Percentiles rank a stretch among this genome's conserved stretches.
phyloP scores from a whole-genome alignment of 2,329 filamentous ascomycete genomes.

The Fusarium brachygibbosum region DNA sequence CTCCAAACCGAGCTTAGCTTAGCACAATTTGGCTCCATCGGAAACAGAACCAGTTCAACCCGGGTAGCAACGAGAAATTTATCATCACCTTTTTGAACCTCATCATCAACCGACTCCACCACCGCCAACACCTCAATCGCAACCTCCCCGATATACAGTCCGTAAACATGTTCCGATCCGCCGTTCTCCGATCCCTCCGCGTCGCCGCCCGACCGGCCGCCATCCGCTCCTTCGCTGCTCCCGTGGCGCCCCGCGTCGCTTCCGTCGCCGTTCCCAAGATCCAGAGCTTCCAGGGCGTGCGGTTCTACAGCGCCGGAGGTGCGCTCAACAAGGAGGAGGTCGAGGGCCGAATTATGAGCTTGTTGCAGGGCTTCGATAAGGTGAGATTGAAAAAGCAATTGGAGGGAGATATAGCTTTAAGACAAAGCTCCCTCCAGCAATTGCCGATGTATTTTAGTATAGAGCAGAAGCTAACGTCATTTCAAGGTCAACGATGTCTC shows the following conservation, averaged over 20 bases:
- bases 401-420: conserved; percentile 3
- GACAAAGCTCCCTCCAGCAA: background rate
- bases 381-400: conserved; percentile 43
- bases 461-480: conserved; percentile 47
- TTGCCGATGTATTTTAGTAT: conserved; percentile 6
- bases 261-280: conserved; percentile 72
- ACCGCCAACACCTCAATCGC: conserved; percentile 31
- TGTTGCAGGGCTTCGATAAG: conserved; percentile 98
- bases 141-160: conserved; percentile 2
- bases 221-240: conserved; percentile 67
- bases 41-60: conserved; percentile 47
- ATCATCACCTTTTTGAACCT: conserved; percentile 53
- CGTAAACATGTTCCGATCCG: conserved; percentile 85
- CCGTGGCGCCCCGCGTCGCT: conserved; percentile 69
- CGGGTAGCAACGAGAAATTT: conserved; percentile 61
- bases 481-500: conserved; percentile 74
- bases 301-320: conserved; percentile 88
- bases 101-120: conserved; percentile 28
- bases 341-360: conserved; percentile 89
- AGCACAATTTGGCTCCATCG: conserved; percentile 31
- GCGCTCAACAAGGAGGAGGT: conserved; percentile 87
- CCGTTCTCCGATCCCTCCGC: conserved; percentile 79
- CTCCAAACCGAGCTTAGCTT: conserved; percentile 46
- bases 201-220: conserved; percentile 66
- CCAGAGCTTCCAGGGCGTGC: conserved; percentile 75